Evolutionary conservation across 768 basidiomycete genomes (phyloP).

Genomic region (Clitopilus hobsonii): DNA sequence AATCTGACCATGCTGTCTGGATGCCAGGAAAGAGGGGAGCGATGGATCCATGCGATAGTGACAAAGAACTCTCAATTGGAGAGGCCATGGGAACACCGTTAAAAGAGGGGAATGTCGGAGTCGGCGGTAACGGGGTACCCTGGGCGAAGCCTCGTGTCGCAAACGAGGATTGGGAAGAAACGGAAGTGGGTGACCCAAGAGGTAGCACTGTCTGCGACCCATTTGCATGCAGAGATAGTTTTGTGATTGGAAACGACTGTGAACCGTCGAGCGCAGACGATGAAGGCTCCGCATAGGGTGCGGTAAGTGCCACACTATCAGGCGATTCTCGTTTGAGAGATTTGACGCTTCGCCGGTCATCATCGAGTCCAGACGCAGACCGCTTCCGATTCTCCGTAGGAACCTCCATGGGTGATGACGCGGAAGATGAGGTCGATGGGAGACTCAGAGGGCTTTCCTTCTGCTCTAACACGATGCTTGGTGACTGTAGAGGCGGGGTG

Average conservation of each 20-base stretch:
- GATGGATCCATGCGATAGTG: background rate
- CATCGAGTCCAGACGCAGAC: conserved; percentile 38
- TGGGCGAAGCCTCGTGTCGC: background rate
- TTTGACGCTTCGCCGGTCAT: conserved; percentile 38
- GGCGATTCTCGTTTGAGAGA: conserved; percentile 44
- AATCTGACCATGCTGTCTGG: conserved; percentile 35
- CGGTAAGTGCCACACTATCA: conserved; percentile 33
- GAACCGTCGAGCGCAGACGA: conserved; percentile 7
- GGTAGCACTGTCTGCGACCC: conserved; percentile 8
- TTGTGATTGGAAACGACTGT: conserved; percentile 10
- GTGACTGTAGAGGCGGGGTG: conserved; percentile 11
- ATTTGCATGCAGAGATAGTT: conserved; percentile 8
- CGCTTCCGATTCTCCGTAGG: conserved; percentile 33
- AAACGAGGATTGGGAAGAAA: conserved; percentile 7
- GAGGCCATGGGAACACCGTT: conserved; percentile 2
- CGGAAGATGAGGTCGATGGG: conserved; percentile 9
- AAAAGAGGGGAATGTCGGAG: conserved; percentile 1
- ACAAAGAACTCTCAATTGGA: conserved; percentile 8
- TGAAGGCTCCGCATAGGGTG: conserved; percentile 14
- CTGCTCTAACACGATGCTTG: conserved; percentile 9
- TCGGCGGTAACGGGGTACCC: background rate
- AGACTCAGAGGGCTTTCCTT: conserved; percentile 12
- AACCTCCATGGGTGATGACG: conserved; percentile 18
- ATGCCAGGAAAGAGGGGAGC: conserved; percentile 23
- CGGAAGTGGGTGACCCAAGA: conserved; percentile 9